Conservation (phyloP, 2,329 filamentous ascomycete species). For the Botrytis fragariae region DNA sequence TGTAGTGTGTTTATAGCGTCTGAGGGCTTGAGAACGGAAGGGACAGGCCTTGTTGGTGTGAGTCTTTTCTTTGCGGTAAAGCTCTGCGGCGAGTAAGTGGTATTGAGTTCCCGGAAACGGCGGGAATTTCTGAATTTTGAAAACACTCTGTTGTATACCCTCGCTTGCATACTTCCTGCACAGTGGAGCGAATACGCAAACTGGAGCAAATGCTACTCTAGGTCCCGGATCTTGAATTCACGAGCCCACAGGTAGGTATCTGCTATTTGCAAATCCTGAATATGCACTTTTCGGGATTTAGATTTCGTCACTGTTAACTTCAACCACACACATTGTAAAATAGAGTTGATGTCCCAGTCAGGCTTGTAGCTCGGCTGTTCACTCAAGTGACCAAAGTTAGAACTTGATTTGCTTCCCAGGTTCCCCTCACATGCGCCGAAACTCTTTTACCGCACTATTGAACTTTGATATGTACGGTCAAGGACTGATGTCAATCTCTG, state of each 20-base stretch:
- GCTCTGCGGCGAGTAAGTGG: background rate
- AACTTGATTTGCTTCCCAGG: slow-evolving; percentile 5
- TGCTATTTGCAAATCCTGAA: background rate
- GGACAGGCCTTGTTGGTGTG: background rate
- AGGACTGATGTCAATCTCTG: background rate
- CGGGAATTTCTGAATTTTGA: background rate
- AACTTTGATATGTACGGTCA: background rate
- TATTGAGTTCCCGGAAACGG: background rate
- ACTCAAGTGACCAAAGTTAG: background rate
- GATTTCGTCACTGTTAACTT: background rate
- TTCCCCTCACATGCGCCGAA: slow-evolving; percentile 8
- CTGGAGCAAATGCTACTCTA: background rate
- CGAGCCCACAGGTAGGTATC: background rate
- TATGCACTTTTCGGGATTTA: background rate
- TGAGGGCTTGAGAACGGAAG: background rate
- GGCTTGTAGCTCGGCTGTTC: background rate
- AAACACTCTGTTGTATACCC: background rate
- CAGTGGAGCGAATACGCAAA: background rate
- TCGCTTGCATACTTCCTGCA: background rate
- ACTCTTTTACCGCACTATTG: slow-evolving; percentile 5
- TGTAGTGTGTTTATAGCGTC: slow-evolving; percentile 1
- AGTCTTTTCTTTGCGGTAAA: background rate
- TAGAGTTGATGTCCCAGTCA: background rate
- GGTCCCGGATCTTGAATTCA: background rate
- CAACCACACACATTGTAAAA: background rate